A percentile compares a stretch with the other conserved stretches of the same genome.
Conservation (phyloP, 2,329 filamentous ascomycete species). For the Didymellaceae sp. region DNA sequence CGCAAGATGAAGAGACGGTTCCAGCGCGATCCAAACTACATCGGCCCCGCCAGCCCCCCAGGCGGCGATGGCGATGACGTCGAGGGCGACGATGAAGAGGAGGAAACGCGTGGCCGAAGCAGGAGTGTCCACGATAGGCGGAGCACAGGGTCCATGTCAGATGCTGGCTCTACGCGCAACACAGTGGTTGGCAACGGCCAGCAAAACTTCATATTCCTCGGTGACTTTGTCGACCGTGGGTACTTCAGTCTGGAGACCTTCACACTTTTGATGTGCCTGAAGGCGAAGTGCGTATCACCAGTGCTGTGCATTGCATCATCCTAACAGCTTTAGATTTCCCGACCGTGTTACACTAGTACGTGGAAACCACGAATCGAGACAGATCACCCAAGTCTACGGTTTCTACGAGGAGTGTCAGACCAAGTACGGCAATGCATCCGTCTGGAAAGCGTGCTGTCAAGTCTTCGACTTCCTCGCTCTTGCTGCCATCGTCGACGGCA, state of each 20-base stretch:
- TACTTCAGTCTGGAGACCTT: slow-evolving; percentile 78
- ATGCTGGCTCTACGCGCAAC: slow-evolving; percentile 47
- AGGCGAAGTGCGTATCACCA: slow-evolving; percentile 67
- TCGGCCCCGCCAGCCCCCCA: slow-evolving; percentile 57
- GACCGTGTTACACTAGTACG: slow-evolving; percentile 75
- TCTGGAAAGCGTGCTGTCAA: slow-evolving; percentile 99
- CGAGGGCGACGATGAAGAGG: slow-evolving; percentile 52
- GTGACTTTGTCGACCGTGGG: slow-evolving; percentile 76
- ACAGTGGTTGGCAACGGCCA: slow-evolving; percentile 60
- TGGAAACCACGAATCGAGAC: slow-evolving; percentile 93
- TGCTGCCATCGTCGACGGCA: slow-evolving; percentile 96
- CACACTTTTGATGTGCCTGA: slow-evolving; percentile 74
- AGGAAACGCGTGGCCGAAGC: slow-evolving; percentile 55
- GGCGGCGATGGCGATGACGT: slow-evolving; percentile 58
- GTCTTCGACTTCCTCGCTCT: slow-evolving; percentile 98
- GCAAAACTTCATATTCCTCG: slow-evolving; percentile 73
- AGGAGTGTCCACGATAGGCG: slow-evolving; percentile 50
- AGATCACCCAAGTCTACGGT: slow-evolving; percentile 98
- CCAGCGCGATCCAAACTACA: slow-evolving; percentile 60
- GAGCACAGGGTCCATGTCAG: slow-evolving; percentile 52
- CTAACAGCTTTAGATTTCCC: slow-evolving; percentile 62
- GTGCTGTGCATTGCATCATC: not conserved
- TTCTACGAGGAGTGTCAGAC: slow-evolving; percentile 99
- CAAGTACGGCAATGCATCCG: slow-evolving; percentile 98
- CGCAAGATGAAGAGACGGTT: slow-evolving; percentile 75